phyloP scores from a whole-genome alignment of 495 filamentous ascomycete genomes.

The Lindgomyces ingoldianus region DNA sequence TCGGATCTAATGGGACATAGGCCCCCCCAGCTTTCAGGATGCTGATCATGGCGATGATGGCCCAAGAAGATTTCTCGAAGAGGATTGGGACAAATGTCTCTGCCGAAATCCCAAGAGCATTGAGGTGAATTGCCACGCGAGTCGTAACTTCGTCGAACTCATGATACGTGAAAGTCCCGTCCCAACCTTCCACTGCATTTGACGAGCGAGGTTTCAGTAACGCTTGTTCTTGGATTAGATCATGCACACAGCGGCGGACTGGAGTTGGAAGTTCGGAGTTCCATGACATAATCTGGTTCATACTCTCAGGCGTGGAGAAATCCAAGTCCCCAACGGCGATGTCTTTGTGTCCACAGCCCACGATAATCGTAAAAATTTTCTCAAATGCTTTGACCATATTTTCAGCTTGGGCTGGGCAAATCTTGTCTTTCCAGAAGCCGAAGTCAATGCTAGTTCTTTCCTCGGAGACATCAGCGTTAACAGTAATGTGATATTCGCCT shows the following conservation, averaged over 20 bases:
- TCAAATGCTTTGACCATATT: slow-evolving; percentile 35
- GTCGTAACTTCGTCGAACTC: slow-evolving; percentile 53
- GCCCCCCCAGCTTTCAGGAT: slow-evolving; percentile 53
- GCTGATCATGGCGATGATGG: slow-evolving; percentile 50
- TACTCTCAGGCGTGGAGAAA: slow-evolving; percentile 45
- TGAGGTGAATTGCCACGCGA: slow-evolving; percentile 46
- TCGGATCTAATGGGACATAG: slow-evolving; percentile 49
- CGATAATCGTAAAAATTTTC: slow-evolving; percentile 25
- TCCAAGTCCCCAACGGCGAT: slow-evolving; percentile 45
- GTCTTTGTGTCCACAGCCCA: neutral
- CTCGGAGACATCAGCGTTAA: slow-evolving; percentile 36
- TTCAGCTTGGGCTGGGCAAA: slow-evolving; percentile 29
- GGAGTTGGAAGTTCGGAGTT: slow-evolving; percentile 47
- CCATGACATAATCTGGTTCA: slow-evolving; percentile 49
- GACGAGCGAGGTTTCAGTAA: slow-evolving; percentile 43
- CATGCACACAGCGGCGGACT: slow-evolving; percentile 49
- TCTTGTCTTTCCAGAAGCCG: slow-evolving; percentile 35
- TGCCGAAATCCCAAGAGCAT: slow-evolving; percentile 29
- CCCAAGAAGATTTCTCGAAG: slow-evolving; percentile 53
- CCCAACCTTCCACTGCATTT: slow-evolving; percentile 53
- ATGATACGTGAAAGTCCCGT: slow-evolving; percentile 54
- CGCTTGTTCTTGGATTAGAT: slow-evolving; percentile 48
- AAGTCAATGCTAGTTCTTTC: slow-evolving; percentile 29
- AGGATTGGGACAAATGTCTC: slow-evolving; percentile 46
- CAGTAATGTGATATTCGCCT: slow-evolving; percentile 35